Percentiles rank a stretch among this genome's conserved stretches.
Conservation (phyloP, 2,329 filamentous ascomycete genomes). For the Alternaria arborescens region DNA sequence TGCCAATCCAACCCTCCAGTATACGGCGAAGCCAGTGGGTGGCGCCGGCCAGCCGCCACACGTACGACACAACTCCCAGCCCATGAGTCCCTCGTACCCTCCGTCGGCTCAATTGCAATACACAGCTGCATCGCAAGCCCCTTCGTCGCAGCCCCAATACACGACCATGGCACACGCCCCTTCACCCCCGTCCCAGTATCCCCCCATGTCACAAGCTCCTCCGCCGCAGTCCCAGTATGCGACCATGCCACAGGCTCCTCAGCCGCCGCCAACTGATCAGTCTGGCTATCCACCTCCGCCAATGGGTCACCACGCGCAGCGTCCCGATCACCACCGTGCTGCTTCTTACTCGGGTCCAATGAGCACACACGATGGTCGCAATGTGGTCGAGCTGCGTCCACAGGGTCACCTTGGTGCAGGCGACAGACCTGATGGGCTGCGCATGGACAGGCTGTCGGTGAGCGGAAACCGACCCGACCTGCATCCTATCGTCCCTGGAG, state of each 20-base stretch:
- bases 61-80: constrained; percentile 40
- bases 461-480: constrained; percentile 56
- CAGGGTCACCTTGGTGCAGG: constrained; percentile 44
- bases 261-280: constrained; percentile 28
- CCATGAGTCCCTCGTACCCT: constrained; percentile 29
- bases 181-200: constrained; percentile 18
- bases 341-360: constrained; percentile 31
- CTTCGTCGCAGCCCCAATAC: constrained; percentile 30
- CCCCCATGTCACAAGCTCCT: constrained; percentile 9
- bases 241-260: constrained; percentile 36
- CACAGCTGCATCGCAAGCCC: constrained; percentile 6
- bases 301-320: constrained; percentile 38
- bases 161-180: constrained; percentile 36
- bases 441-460: constrained; percentile 59
- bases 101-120: constrained; percentile 19
- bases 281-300: constrained; percentile 42
- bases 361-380: constrained; percentile 40
- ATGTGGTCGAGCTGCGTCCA: constrained; percentile 54
- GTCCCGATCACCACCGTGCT: constrained; percentile 37
- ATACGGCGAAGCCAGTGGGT: constrained; percentile 52
- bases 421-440: constrained; percentile 48
- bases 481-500: constrained; percentile 47
- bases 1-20: constrained; percentile 53
- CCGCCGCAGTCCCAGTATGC: constrained; percentile 29
- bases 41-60: constrained; percentile 29